Conservation (phyloP, 495 filamentous ascomycete genomes). For the Platismatia glauca region DNA sequence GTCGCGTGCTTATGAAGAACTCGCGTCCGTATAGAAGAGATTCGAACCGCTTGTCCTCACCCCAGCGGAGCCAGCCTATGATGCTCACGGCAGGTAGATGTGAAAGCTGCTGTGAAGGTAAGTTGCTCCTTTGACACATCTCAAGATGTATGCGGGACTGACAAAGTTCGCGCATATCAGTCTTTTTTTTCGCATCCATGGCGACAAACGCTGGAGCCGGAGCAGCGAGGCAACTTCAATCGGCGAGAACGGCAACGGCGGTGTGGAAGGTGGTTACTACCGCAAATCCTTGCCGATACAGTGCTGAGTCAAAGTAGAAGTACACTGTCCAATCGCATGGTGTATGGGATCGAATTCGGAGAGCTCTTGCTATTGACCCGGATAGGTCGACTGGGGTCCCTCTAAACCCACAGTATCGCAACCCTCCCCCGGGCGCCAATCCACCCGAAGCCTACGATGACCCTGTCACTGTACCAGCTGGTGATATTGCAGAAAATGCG, state of each 20-base stretch:
- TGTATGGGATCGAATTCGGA: slow-evolving; percentile 78
- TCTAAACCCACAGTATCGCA: slow-evolving; percentile 85
- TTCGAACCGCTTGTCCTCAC: too few relatives aligned
- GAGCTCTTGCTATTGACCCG: slow-evolving; percentile 70
- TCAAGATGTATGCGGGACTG: not conserved
- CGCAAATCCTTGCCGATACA: not conserved
- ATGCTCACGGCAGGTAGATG: not conserved
- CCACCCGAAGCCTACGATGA: slow-evolving; percentile 76
- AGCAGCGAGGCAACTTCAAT: slow-evolving; percentile 22
- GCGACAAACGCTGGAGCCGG: slow-evolving; percentile 24
- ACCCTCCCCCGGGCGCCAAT: slow-evolving; percentile 72
- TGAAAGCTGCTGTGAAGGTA: not conserved
- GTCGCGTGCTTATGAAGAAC: not conserved
- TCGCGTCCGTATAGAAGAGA: not conserved
- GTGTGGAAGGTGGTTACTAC: slow-evolving; percentile 21
- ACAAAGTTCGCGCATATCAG: not conserved
- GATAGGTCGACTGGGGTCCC: slow-evolving; percentile 86
- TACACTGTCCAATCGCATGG: slow-evolving; percentile 91
- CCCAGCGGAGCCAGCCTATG: too few relatives aligned
- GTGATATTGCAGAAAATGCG: slow-evolving; percentile 90
- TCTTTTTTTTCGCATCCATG: slow-evolving; percentile 10
- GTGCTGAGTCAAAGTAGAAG: slow-evolving; percentile 54
- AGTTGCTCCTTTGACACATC: not conserved
- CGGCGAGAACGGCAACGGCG: slow-evolving; percentile 15
- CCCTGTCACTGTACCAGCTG: slow-evolving; percentile 83